phyloP scores from a whole-genome alignment of 768 basidiomycete species.

The Leccinum fibrillosum region DNA sequence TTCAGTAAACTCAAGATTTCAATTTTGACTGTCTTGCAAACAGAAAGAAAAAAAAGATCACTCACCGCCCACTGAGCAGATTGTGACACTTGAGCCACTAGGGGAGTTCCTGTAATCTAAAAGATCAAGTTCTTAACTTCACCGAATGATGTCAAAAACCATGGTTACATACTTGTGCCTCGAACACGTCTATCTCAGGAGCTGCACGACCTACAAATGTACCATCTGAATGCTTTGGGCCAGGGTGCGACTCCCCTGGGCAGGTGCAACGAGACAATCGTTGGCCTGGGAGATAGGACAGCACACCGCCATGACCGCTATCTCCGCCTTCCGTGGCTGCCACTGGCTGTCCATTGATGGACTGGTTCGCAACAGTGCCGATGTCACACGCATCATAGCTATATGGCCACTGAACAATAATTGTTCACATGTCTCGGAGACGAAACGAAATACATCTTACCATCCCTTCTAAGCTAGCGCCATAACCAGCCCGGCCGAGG shows the following conservation, averaged over 20 bases:
- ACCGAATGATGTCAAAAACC: conserved; percentile 10
- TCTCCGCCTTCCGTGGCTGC: conserved; percentile 46
- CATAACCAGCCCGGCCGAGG: conserved; percentile 63
- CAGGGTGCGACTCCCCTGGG: conserved; percentile 76
- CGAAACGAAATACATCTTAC: conserved; percentile 22
- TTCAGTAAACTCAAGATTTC: conserved; percentile 21
- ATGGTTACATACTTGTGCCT: conserved; percentile 53
- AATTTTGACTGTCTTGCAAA: background rate
- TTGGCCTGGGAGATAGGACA: conserved; percentile 82
- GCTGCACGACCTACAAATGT: conserved; percentile 78
- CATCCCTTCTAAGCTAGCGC: conserved; percentile 57
- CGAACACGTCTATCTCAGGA: conserved; percentile 90
- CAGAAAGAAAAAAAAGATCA: conserved; percentile 13
- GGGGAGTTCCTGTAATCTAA: conserved; percentile 46
- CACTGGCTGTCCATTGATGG: conserved; percentile 61
- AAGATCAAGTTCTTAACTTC: conserved; percentile 18
- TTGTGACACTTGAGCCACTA: conserved; percentile 69
- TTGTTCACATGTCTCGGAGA: background rate
- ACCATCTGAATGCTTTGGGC: conserved; percentile 71
- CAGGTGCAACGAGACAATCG: conserved; percentile 87
- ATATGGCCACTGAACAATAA: conserved; percentile 54
- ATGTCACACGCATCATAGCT: conserved; percentile 76
- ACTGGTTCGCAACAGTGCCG: conserved; percentile 81
- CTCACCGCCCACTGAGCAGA: conserved; percentile 80
- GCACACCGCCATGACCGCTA: conserved; percentile 34